Evolutionary conservation across 805 yeast genomes (phyloP), one percentile per base, ranked within the genome.

Genomic region (Lachancea kluyveri): DNA sequence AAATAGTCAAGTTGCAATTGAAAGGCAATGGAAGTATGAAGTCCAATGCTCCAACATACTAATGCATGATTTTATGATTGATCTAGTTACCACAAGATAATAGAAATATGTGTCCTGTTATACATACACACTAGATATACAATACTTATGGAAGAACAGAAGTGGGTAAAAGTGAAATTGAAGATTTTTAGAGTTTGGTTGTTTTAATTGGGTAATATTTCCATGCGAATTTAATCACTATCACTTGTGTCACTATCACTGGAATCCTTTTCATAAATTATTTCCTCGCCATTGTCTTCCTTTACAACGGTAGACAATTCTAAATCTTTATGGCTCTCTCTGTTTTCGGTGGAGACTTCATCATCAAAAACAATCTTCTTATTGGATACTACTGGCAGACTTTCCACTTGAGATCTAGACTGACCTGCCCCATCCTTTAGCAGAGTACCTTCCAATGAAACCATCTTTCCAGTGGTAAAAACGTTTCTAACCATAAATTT

Each of bases 401-500:
- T 67, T 36, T 71, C 79, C 19, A 56, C 62, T 46, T 72, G 77
- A 9, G 67, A 50, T 16, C 59, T 62, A 12, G 56, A 56, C 17
- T 36, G 34, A 13, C 37, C 42, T 10, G 23, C 31, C 5, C 31
- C 11, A 23, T 50, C 48, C 4, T 41, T 42, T 6, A 81, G 57
- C 39, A 88, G 65, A 1, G 95, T 79, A n/a, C 97, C 97, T 40
- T 87, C 94, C 9, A 90, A 70, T 7, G 94, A 79, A 10, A 88
- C 77, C 34, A 85, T 79, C 57, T 77, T 80, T 6, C 95, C 94
- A 5, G 88, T 72, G 9, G 79, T 74, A 36, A 73, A 79, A 33
- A 90, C 67, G 17, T 77, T 67, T 52, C 79, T 82, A 25, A 90
- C 74, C 3, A 77, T 74, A 57, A 92, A 87, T 45, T 67, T 68